Evolutionary conservation across 345 rosid species (phyloP).

Genomic region (Corchorus capsularis): DNA sequence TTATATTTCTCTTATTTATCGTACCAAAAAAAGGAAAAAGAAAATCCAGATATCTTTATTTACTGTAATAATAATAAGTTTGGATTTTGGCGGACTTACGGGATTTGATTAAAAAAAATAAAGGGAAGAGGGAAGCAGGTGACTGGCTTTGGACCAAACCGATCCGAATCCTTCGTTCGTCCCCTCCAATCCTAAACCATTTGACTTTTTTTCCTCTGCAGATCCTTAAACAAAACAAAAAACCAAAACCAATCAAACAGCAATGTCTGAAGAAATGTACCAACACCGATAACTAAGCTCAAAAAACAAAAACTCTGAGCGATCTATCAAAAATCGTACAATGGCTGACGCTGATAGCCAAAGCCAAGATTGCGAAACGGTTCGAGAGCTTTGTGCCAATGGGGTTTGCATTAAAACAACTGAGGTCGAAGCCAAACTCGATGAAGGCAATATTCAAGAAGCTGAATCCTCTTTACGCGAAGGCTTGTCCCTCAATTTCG

Average conservation of each 20-base stretch:
- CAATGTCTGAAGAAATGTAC: not conserved
- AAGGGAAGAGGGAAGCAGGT: not conserved
- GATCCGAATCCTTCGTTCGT: slow-evolving; percentile 1
- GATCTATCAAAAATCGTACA: not conserved
- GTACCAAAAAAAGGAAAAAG: too few relatives aligned
- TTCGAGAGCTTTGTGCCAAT: slow-evolving; percentile 66
- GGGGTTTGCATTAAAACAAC: slow-evolving; percentile 63
- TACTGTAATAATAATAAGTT: too few relatives aligned
- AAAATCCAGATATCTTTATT: too few relatives aligned
- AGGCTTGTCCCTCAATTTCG: slow-evolving; percentile 82
- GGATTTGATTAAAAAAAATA: not conserved
- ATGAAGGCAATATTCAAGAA: slow-evolving; percentile 85
- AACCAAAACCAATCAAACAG: not conserved
- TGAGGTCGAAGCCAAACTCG: slow-evolving; percentile 90
- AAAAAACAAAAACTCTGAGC: not conserved
- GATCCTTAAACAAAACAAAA: not conserved
- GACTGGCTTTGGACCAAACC: not conserved
- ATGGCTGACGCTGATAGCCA: slow-evolving; percentile 23
- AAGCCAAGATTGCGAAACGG: slow-evolving; percentile 37
- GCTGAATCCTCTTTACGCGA: slow-evolving; percentile 93
- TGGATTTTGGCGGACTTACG: not conserved
- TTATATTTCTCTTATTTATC: too few relatives aligned
- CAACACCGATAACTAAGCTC: too few relatives aligned
- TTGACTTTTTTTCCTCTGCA: slow-evolving; percentile 10
- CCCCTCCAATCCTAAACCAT: not conserved